Evolutionary conservation across 106 monocot genomes (phyloP).

Genomic region (Dendrobium chrysotoxum): DNA sequence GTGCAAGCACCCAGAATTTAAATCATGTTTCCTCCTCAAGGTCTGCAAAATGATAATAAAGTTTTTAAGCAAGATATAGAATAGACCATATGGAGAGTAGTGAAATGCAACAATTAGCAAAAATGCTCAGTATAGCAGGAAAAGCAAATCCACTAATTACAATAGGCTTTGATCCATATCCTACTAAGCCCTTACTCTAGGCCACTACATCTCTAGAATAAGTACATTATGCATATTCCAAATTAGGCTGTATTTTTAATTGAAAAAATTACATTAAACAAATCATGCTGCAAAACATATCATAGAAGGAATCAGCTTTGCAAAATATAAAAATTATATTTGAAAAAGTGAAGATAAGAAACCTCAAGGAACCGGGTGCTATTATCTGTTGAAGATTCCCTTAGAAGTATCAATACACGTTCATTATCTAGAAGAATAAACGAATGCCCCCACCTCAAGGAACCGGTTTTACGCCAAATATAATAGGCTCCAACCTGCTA

Average conservation of each 20-base stretch:
- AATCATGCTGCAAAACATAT: too few species aligned
- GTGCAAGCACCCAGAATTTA: too few species aligned
- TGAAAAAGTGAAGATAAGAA: conserved; percentile 7
- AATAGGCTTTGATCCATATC: conserved; percentile 48
- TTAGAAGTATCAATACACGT: conserved; percentile 52
- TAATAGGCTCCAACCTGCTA: conserved; percentile 53
- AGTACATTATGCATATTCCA: too few species aligned
- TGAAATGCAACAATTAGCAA: too few species aligned
- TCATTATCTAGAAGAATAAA: conserved; percentile 42
- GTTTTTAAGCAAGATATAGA: too few species aligned
- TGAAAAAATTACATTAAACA: too few species aligned
- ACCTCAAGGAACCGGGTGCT: conserved; percentile 90
- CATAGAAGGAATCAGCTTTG: too few species aligned
- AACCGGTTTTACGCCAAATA: conserved; percentile 52
- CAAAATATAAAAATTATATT: not conserved
- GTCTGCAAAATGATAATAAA: too few species aligned
- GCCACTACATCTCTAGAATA: conserved; percentile 40
- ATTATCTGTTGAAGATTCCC: conserved; percentile 36
- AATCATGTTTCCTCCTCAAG: too few species aligned
- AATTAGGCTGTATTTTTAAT: too few species aligned
- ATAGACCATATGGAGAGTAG: too few species aligned
- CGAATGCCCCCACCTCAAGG: conserved; percentile 37
- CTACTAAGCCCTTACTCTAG: conserved; percentile 73
- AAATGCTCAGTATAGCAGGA: too few species aligned
- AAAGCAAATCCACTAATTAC: conserved; percentile 95